Conservation (phyloP, 306 rosid genomes). For the Ammopiptanthus mongolicus region DNA sequence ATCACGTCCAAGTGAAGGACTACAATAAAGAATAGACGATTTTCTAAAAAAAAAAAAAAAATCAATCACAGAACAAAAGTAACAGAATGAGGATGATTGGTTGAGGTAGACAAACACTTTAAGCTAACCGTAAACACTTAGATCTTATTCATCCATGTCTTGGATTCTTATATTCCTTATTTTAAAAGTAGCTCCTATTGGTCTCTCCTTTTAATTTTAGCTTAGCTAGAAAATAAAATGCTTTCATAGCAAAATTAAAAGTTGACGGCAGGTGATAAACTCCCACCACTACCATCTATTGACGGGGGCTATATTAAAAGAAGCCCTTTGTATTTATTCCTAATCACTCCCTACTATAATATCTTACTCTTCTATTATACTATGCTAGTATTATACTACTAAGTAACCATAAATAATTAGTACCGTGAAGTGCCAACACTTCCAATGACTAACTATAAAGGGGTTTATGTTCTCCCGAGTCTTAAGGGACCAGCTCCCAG, state of each 20-base stretch:
- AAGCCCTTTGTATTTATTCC: conserved; percentile 19
- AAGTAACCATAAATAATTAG: background rate
- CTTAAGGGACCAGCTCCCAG: conserved; percentile 44
- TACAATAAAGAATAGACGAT: background rate
- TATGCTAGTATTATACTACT: background rate
- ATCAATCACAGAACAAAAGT: background rate
- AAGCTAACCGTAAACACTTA: background rate
- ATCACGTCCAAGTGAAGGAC: too few species aligned
- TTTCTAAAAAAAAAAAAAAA: background rate
- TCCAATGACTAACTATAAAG: background rate
- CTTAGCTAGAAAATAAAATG: background rate
- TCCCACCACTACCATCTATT: conserved; percentile 45
- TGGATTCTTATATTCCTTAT: background rate
- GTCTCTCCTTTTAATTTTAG: background rate
- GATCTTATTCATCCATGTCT: conserved; percentile 6
- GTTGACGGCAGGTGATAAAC: conserved; percentile 30
- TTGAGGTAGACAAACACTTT: background rate
- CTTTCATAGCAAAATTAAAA: background rate
- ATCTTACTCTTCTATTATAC: background rate
- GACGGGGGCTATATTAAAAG: conserved; percentile 27
- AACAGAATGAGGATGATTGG: background rate
- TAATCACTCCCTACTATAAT: background rate
- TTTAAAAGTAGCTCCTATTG: background rate
- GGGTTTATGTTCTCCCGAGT: background rate
- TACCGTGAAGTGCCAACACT: background rate